Base-by-base conservation (phyloP, 2,329 filamentous ascomycete genomes). In the Sordariomycetes sp. region DNA sequence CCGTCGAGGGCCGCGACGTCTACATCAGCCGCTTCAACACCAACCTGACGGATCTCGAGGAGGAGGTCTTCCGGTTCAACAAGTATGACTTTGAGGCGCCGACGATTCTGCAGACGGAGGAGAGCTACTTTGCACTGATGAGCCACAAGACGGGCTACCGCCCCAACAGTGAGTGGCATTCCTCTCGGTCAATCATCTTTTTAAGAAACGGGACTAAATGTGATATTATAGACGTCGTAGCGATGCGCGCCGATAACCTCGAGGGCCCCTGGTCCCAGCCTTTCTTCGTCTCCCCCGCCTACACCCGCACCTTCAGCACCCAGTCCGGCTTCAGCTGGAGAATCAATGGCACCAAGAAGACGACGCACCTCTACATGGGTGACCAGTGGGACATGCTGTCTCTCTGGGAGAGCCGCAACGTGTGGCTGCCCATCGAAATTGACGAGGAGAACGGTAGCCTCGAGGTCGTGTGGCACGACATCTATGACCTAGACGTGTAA, bases 81-180 rank as follows among this genome's bases (percentile, higher is more conserved):
- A 83, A 84, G 61, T 82, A 73, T 60, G 80, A 83, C 61, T 72
- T 83, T 1, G 80, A 84, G 62, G 80, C 79, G 0, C 80, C 80
- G 0, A 80, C 77, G 0, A 82, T 83, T 55, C 70, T 83, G 6
- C 80, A 82, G 63, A 83, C 80, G 0, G 78, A 83, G 36, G 71
- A 73, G 59, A 80, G 77, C 61, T 84, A 84, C 62, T 83, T 77
- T 62, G 77, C 79, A 0, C 62, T 84, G 39, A 82, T 83, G 79
- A 81, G 77, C 61, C 80, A 83, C 60, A 84, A 83, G 69, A 84
- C 80, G 0, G 80, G 80, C 0, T 84, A 84, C 57, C 70, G 80
- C n/a, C 80, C 80, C 1, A 83, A 83, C 55, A 82, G 65, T 67
- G 48, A 52, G 64, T n/a, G n/a, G n/a, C n/a, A n/a, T n/a, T n/a